Evolutionary conservation across 2,329 filamentous ascomycete species (phyloP), one percentile per base, ranked within the genome.

Genomic region (Diaporthe citri): DNA sequence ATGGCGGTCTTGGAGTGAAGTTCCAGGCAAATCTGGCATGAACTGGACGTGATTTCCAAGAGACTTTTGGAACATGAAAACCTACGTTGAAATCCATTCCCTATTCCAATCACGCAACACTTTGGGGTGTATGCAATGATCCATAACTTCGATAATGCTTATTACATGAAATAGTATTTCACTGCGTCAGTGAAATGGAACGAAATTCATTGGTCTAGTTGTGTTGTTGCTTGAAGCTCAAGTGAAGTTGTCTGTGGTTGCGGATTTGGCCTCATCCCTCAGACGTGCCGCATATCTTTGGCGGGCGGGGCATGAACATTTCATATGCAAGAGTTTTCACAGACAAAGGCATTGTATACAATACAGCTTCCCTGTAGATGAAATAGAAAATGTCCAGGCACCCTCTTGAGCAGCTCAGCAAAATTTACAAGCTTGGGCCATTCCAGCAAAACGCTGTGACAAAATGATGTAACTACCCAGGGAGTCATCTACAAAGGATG

Each of bases 1-100:
- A 79, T 84, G 75, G 81, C 82, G 6, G 76, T 82, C 22, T 20
- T 77, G 10, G 43, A 67, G n/a, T 69, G 88, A 20, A 90, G 4
- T 12, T 2, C 10, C 6, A 8, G 22, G 7, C 4, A 6, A 31
- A 20, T 59, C 10, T n/a, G 55, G 31, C 2, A 36, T 36, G 20
- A 9, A n/a, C 6, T 34, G 17, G 31, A 36, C 0, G 31, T 12
- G 2, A 22, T 13, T 59, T 39, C 9, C 4, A 12, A 34, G 28
- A 20, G 4, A 22, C 12, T 5, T 5, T 4, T 20, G 43, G 17
- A n/a, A n/a, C n/a, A n/a, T 8, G 20, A 20, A 48, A 48, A 7
- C 20, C 43, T 48, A 17, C 7, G 0, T 8, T 48, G 20, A 3
- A 6, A 7, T 46, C 41, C 43, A 7, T 46, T 10, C 8, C 20